Evolutionary conservation across 2,329 filamentous ascomycete species (phyloP).

Genomic region (Monilinia laxa): DNA sequence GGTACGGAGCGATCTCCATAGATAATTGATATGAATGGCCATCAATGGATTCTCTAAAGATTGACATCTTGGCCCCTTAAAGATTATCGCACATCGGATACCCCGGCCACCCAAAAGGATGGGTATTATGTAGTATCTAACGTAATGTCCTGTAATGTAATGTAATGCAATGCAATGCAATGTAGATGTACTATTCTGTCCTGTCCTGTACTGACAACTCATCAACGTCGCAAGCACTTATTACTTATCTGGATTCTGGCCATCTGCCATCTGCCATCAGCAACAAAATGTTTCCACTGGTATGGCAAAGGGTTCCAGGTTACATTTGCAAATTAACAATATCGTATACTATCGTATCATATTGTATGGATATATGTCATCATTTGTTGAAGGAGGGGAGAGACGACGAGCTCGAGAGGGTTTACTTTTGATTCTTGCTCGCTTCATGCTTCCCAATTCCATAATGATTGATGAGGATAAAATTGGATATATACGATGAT

Average conservation of each 20-base stretch:
- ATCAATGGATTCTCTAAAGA: neutral
- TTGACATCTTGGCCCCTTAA: neutral
- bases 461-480: slow-evolving; percentile 4
- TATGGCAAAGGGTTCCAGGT: neutral
- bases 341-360: neutral
- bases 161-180: neutral
- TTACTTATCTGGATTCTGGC: neutral
- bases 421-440: slow-evolving; percentile 2
- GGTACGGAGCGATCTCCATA: no score
- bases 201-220: slow-evolving; percentile 19
- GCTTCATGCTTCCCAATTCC: neutral
- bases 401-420: neutral
- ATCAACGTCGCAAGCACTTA: slow-evolving; percentile 21
- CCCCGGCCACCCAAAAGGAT: slow-evolving; percentile 9
- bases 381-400: neutral
- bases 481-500: neutral
- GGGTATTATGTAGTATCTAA: neutral
- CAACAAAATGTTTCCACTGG: neutral
- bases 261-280: neutral
- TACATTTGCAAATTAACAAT: neutral
- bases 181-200: neutral
- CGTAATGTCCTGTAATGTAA: neutral
- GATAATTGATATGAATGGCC: no score
- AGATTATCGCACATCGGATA: slow-evolving; percentile 11
- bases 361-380: neutral